phyloP scores from a whole-genome alignment of 805 yeast species.

The Metschnikowia similis region DNA sequence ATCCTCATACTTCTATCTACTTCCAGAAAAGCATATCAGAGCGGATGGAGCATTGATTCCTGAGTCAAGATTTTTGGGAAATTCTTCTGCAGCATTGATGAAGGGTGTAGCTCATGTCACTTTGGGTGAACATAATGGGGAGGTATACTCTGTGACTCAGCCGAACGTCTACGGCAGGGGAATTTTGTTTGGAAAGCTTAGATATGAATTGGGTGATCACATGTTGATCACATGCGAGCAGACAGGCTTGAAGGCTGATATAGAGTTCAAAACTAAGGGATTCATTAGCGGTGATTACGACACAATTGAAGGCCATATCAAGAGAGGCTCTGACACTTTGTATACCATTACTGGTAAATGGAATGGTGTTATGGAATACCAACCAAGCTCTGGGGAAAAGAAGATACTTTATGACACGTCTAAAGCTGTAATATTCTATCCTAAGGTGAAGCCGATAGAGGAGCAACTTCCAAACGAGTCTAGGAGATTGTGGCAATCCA shows the following conservation, averaged over 20 bases:
- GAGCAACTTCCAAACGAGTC: slow-evolving; percentile 85
- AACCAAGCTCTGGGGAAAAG: slow-evolving; percentile 41
- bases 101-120: slow-evolving; percentile 78
- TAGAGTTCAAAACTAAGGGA: slow-evolving; percentile 94
- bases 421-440: slow-evolving; percentile 50
- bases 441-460: slow-evolving; percentile 68
- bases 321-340: slow-evolving; percentile 43
- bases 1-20: slow-evolving; percentile 83
- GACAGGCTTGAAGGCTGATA: slow-evolving; percentile 62
- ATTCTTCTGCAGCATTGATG: slow-evolving; percentile 96
- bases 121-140: slow-evolving; percentile 60
- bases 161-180: slow-evolving; percentile 96
- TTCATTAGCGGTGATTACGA: slow-evolving; percentile 90
- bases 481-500: slow-evolving; percentile 76
- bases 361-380: slow-evolving; percentile 82
- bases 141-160: slow-evolving; percentile 80
- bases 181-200: slow-evolving; percentile 83
- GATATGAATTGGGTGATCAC: slow-evolving; percentile 90
- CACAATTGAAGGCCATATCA: slow-evolving; percentile 70
- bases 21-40: slow-evolving; percentile 76
- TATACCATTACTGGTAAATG: slow-evolving; percentile 84
- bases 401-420: slow-evolving; percentile 43
- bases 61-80: slow-evolving; percentile 83
- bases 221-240: slow-evolving; percentile 66
- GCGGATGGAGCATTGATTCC: slow-evolving; percentile 90